phyloP scores from a whole-genome alignment of 495 filamentous ascomycete species.

The Bathelium albidoporum region DNA sequence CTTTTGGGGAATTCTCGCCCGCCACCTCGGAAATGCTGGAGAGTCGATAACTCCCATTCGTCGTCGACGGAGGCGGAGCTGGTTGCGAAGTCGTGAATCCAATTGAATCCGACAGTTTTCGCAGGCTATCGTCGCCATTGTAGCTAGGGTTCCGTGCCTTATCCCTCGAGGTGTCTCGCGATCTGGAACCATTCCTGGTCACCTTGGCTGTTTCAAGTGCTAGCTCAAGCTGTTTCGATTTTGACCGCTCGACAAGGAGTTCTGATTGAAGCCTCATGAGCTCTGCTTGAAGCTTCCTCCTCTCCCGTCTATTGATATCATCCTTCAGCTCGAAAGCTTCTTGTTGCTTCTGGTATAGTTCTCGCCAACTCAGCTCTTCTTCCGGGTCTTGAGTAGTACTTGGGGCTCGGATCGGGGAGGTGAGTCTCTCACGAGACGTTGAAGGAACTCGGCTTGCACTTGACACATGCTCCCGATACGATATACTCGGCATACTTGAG shows the following conservation, averaged over 20 bases:
- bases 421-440: background rate
- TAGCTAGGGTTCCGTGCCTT: background rate
- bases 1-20: background rate
- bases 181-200: slow-evolving; percentile 1
- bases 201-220: background rate
- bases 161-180: background rate
- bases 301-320: background rate
- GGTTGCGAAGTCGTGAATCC: background rate
- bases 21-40: background rate
- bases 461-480: background rate
- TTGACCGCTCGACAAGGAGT: background rate
- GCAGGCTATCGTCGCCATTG: background rate
- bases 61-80: background rate
- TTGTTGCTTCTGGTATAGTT: slow-evolving; percentile 1
- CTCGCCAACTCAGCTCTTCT: background rate
- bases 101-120: background rate
- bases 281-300: background rate
- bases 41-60: background rate
- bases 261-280: background rate
- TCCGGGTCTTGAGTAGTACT: background rate
- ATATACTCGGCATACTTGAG: slow-evolving; percentile 5
- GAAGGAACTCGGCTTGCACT: slow-evolving; percentile 1
- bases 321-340: slow-evolving; percentile 1
- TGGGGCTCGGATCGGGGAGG: background rate
- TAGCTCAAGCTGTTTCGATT: background rate